Base-by-base conservation (phyloP, 192 early-diverging fungal genomes). In the Coemansia sp. region DNA sequence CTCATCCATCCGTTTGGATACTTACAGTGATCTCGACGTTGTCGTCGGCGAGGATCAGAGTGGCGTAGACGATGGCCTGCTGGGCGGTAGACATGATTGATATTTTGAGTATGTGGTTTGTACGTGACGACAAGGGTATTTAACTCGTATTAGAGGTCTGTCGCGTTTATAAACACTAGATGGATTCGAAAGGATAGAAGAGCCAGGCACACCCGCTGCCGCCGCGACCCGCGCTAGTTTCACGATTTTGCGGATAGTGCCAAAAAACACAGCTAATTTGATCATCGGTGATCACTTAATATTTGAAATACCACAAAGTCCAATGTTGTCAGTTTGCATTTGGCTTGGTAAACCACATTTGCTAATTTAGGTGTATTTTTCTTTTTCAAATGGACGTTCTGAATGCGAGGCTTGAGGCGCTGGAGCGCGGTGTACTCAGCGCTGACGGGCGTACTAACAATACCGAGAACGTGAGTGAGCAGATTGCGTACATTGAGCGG, bases 1-100 rank as follows among this genome's bases (percentile, higher is more conserved):
- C 61, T 45, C 62, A 74, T 74, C 50, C 32, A 50, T 20, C 20
- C 35, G 52, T n/a, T 59, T 59, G 44, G 89, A 82, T 87, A 83
- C 80, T 78, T 83, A 97, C 95, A 73, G 95, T 94, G 88, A 99
- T 94, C 71, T 91, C 95, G 82, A 97, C 83, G 76, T 93, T 90
- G 83, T 98, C 97, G 84, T 99, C 97, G 85, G 93, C 87, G 80
- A 99, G 95, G 89, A 98, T 98, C 73, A 99, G 92, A 49, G 97
- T 89, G 69, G 97, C 94, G 90, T 98, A 97, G 59, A 90, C 90
- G 84, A 93, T 88, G 78, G 96, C 95, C 71, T 89, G 86, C 86
- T 98, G 94, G 74, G 89, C 75, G 78, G 85, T 69, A 68, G 88
- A 88, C 78, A 86, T 76, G 49, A 44, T 76, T 52, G 59, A 68